phyloP scores from a whole-genome alignment of 2,329 filamentous ascomycete genomes.

The Hortaea werneckii region DNA sequence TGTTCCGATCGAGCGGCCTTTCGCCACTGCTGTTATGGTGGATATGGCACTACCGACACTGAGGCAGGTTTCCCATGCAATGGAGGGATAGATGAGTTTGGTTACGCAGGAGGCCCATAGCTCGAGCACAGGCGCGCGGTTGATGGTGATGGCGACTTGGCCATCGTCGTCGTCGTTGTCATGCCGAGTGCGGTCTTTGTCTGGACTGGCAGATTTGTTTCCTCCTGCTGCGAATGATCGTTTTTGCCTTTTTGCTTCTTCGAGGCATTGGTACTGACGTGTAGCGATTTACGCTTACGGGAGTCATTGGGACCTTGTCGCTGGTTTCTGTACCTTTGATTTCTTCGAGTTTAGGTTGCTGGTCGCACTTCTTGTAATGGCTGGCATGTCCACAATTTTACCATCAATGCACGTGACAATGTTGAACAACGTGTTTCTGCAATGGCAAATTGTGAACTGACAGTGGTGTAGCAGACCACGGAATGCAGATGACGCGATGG shows the following conservation, averaged over 20 bases:
- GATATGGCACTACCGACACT: slow-evolving; percentile 23
- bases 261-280: not conserved
- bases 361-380: not conserved
- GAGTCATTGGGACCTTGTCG: not conserved
- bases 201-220: not conserved
- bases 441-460: too few relatives aligned
- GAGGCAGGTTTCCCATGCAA: slow-evolving; percentile 23
- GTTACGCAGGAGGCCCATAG: slow-evolving; percentile 21
- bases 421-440: too few relatives aligned
- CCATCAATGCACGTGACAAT: too few relatives aligned
- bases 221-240: not conserved
- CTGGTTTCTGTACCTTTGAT: slow-evolving; percentile 1
- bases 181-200: not conserved
- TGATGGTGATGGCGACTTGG: slow-evolving; percentile 17
- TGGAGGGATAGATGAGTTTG: slow-evolving; percentile 16
- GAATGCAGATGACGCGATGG: too few relatives aligned
- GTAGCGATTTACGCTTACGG: slow-evolving; percentile 1
- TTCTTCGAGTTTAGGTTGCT: not conserved
- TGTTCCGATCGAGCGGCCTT: slow-evolving; percentile 24
- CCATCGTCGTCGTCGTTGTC: not conserved
- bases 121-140: slow-evolving; percentile 24
- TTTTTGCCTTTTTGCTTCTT: not conserved
- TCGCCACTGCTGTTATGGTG: slow-evolving; percentile 22
- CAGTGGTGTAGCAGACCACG: too few relatives aligned
- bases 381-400: too few relatives aligned